phyloP scores from a whole-genome alignment of 768 basidiomycete species.

The Boletus subparvulus region DNA sequence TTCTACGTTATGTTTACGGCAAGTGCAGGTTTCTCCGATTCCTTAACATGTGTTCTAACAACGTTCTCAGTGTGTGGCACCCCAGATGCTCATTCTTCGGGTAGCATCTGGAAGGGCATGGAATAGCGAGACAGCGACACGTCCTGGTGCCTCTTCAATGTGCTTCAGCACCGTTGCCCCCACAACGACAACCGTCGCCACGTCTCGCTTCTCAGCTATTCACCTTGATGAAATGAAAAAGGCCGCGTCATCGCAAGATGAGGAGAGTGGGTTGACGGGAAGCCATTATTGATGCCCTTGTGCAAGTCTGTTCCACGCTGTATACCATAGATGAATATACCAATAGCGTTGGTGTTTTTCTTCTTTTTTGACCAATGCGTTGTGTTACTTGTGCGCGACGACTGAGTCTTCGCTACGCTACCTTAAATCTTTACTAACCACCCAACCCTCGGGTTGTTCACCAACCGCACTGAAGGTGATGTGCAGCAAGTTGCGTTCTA shows the following conservation, averaged over 20 bases:
- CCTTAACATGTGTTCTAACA: neutral
- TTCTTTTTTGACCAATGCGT: too few species aligned
- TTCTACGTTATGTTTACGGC: constrained; percentile 16
- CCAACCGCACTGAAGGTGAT: too few species aligned
- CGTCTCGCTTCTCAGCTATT: neutral
- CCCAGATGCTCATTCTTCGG: constrained; percentile 18
- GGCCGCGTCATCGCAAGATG: neutral
- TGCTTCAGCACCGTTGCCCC: neutral
- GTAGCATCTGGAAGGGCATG: constrained; percentile 11
- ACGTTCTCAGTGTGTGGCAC: constrained; percentile 8
- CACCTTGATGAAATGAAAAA: neutral
- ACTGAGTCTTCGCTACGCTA: too few species aligned
- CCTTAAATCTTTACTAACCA: too few species aligned
- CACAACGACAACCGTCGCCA: neutral
- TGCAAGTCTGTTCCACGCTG: too few species aligned
- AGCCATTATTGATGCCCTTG: neutral
- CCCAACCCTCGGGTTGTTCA: too few species aligned
- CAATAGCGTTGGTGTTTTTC: too few species aligned
- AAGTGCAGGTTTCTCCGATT: neutral
- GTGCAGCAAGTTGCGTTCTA: too few species aligned
- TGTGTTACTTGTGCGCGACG: too few species aligned
- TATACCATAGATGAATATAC: too few species aligned
- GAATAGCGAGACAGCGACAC: neutral
- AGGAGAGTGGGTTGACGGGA: neutral
- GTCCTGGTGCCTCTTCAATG: neutral